phyloP scores from a whole-genome alignment of 1,139 yeast species.

The Candida neerlandica region DNA sequence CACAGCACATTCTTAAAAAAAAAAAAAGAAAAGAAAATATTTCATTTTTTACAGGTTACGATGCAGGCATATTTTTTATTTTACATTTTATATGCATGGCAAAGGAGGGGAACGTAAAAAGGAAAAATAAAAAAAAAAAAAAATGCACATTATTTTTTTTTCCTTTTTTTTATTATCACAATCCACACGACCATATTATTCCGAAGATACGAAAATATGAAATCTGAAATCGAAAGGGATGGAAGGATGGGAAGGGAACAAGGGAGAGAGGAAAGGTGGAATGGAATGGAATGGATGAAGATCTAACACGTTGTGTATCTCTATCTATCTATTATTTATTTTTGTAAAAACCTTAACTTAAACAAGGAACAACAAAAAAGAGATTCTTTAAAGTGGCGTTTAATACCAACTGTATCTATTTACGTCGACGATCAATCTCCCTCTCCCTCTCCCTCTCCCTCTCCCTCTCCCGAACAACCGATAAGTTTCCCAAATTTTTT shows the following conservation, averaged over 20 bases:
- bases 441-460: not conserved
- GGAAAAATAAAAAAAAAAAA: too few species aligned
- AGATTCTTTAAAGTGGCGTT: not conserved
- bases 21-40: too few species aligned
- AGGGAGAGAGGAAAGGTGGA: not conserved
- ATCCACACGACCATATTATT: not conserved
- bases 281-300: not conserved
- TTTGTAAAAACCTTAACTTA: too few species aligned
- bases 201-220: not conserved
- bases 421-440: too few species aligned
- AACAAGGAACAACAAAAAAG: too few species aligned
- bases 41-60: not conserved
- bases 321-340: too few species aligned
- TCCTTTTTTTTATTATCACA: not conserved
- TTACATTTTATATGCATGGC: not conserved
- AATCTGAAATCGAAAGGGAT: not conserved
- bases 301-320: too few species aligned
- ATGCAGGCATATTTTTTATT: not conserved
- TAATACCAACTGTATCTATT: too few species aligned
- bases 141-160: not conserved
- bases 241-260: not conserved
- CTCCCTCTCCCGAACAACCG: not conserved
- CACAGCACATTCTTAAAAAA: too few species aligned
- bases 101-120: conserved; percentile 5
- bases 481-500: too few species aligned